Base-by-base conservation (phyloP, 768 basidiomycete genomes). In the Cytidiella melzeri region DNA sequence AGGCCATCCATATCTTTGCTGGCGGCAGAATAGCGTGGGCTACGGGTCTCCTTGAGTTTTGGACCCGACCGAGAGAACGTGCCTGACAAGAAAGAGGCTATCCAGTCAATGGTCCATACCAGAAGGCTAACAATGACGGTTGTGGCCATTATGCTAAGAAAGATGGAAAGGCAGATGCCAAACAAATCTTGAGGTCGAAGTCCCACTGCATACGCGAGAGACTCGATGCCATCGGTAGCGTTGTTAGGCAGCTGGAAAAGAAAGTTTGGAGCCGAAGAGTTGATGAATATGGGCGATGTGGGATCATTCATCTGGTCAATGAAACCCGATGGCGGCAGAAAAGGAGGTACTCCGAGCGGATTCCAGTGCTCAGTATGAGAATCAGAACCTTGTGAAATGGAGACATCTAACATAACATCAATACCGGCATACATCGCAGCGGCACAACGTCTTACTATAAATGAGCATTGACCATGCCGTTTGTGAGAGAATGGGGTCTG, bases 401-500 rank as follows among this genome's bases (percentile, higher is more conserved):
- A 87, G 49, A 91, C 76, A 61, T 97, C 92, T 93, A 46, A 39
- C 27, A 23, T 36, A 28, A 28, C 47, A 36, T 56, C 51, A 55
- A 23, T 27, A 18, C 42, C 59, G 61, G 46, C 25, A 52, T 23
- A n/a, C 21, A 44, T 15, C 20, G 38, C 47, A n/a, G 28, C 25
- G 19, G 28, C 47, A 43, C 46, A 38, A 36, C 9, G 15, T 59
- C 75, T 64, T 58, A 86, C 87, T 91, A 64, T 83, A 89, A 42
- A 77, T 68, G 45, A 91, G 72, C 11, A 82, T 87, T 13, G 94
- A 80, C 95, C 95, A 98, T 1, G 92, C 83, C 5, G 88, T 84
- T 60, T 90, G 85, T 9, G 84, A 79, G 41, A 96, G 72, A 36
- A 97, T 71, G n/a, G 95, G 94, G 67, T 97, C 93, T 94, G 30